Base-by-base conservation (phyloP, 2,329 filamentous ascomycete species). In the Chlorencoelia australis region DNA sequence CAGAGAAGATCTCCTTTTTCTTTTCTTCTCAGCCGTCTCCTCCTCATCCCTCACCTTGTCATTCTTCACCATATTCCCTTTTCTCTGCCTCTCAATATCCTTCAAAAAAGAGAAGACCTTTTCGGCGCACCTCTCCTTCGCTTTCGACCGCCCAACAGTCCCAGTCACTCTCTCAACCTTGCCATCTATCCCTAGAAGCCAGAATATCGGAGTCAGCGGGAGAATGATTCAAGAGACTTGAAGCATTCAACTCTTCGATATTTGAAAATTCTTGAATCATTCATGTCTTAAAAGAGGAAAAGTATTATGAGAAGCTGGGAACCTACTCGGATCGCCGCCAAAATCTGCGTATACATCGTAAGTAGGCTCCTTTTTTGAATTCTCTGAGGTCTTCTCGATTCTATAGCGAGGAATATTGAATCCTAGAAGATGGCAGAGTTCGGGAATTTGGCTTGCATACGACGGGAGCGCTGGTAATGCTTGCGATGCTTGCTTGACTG, bases 111-210 rank as follows among this genome's bases (percentile, higher is more conserved):
- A 46, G 19, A 65, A 37, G 7, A 67, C 59, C 21, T 53, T 37
- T 39, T 56, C 50, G n/a, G 67, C 67, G 50, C 65, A 63, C 42
- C 61, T 59, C 40, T 70, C 64, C 49, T 64, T 68, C 0, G 66
- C 66, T 31, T 56, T 63, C 52, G 67, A 68, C 56, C 63, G 65
- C 3, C 68, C 68, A 42, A 54, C 64, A 0, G 70, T 52, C 36
- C 61, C 54, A 0, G 52, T 41, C 2, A 66, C 60, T 36, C 61
- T 51, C 16, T 63, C 67, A 13, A 70, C 47, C 3, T 57, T 53
- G 0, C 57, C 56, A 3, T 48, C 45, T 4, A 62, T 48, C 7
- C n/a, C n/a, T n/a, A n/a, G n/a, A n/a, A n/a, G n/a, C n/a, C n/a
- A n/a, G n/a, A n/a, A n/a, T n/a, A n/a, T n/a, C n/a, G n/a, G n/a